Evolutionary conservation across 148 eudicot species (phyloP).

Genomic region (Rhododendron ovatum): DNA sequence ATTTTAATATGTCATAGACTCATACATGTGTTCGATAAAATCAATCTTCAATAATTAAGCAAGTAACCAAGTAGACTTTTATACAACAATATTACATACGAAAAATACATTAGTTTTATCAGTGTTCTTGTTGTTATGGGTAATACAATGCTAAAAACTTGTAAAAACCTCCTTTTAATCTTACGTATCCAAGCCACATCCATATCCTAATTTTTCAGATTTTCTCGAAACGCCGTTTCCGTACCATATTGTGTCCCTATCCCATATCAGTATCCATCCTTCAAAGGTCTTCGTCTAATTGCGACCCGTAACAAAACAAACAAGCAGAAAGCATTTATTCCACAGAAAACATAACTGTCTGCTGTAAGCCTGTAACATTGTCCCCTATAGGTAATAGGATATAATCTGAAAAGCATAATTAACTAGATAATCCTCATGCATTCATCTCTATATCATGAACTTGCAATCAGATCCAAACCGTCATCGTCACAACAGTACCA

Average conservation of each 20-base stretch:
- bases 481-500: background rate
- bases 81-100: background rate
- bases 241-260: no score
- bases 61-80: background rate
- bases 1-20: background rate
- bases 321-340: background rate
- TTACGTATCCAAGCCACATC: background rate
- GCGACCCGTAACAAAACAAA: background rate
- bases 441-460: background rate
- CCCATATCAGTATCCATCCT: background rate
- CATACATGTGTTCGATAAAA: background rate
- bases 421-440: background rate
- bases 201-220: background rate
- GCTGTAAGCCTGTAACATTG: background rate
- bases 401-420: background rate
- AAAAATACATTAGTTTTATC: background rate
- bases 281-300: background rate
- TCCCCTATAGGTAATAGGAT: background rate
- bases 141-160: no score
- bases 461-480: background rate
- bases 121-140: no score
- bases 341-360: background rate
- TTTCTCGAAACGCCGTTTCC: background rate
- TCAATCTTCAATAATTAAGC: no score
- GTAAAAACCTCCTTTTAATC: no score